phyloP scores from a whole-genome alignment of 2,329 filamentous ascomycete species.

The Colletotrichum eleusines region DNA sequence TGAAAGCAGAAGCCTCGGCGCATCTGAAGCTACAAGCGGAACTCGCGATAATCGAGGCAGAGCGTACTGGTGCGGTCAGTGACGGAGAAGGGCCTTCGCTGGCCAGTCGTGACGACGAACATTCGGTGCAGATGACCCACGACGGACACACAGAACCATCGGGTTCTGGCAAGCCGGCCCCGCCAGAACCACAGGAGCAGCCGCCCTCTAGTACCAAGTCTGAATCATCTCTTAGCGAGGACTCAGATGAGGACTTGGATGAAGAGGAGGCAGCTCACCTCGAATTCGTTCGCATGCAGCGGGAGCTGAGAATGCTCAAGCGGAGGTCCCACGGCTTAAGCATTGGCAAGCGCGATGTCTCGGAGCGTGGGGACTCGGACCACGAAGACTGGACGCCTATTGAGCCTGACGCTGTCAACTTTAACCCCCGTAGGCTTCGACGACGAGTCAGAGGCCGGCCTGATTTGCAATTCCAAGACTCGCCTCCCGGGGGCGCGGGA shows the following conservation, averaged over 20 bases:
- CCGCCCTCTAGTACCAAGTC: conserved; percentile 55
- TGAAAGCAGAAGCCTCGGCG: not conserved
- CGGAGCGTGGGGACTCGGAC: conserved; percentile 65
- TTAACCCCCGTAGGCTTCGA: conserved; percentile 61
- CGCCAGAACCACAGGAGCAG: not conserved
- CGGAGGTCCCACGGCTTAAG: conserved; percentile 65
- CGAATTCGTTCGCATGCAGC: conserved; percentile 55
- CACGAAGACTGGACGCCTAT: conserved; percentile 49
- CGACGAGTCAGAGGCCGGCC: conserved; percentile 60
- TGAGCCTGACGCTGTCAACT: conserved; percentile 57
- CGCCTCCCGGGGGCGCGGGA: conserved; percentile 51
- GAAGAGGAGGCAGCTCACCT: conserved; percentile 54
- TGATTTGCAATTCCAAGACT: conserved; percentile 61
- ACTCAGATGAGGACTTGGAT: conserved; percentile 53
- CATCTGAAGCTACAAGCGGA: not conserved
- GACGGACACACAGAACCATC: not conserved
- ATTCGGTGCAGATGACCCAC: too few species aligned
- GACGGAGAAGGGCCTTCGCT: too few species aligned
- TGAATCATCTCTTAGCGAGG: too few species aligned
- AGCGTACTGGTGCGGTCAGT: not conserved
- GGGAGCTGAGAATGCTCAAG: conserved; percentile 57
- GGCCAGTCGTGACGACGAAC: too few species aligned
- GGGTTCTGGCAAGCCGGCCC: not conserved
- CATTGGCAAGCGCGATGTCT: conserved; percentile 66
- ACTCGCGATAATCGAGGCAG: not conserved